Base-by-base conservation (phyloP, 352 stramenopile species). In the Globisporangium nunn region DNA sequence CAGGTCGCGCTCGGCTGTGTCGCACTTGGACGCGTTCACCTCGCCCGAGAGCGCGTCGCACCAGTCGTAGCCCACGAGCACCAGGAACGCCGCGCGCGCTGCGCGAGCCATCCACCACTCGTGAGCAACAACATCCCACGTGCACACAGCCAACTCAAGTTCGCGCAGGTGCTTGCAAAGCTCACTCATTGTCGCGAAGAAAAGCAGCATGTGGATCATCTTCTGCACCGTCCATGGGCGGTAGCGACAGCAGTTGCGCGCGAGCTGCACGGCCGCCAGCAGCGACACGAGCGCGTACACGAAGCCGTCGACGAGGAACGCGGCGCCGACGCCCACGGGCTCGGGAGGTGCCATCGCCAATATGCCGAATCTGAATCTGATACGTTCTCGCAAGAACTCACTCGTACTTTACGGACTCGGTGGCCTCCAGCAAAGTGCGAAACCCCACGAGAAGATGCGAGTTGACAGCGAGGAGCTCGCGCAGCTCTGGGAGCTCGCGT, bases 151-250 rank as follows among this genome's bases (percentile, higher is more conserved):
- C 23, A 23, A 23, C 23, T 23, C 23, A 23, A 23, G 23, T 23
- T 23, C 23, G 23, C 23, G 23, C 23, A 23, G 23, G 23, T 23
- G 33, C 14, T 40, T 43, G n/a, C 10, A 23, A 31, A 52, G 59
- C 56, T 39, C 64, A 91, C 81, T 71, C 12, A 90, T 37, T 7
- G 84, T 84, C n/a, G 78, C 73, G 53, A 89, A 58, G 49, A 94
- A 87, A 67, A 95, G 87, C 52, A 95, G 72, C 57, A 88, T 17
- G 55, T 95, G 85, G 49, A 93, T 74, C 76, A 92, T 88, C 66
- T 95, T 95, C 66, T 95, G 85, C 60, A 91, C 76, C 6, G 83
- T 95, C 83, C 83, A 93, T 3, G 81, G 78, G 2, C 75, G 76
- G 66, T 95, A 93, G 30, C 82, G 78, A 35, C 72, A 84, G 69